Evolutionary conservation across 192 early-diverging fungal species (phyloP), one percentile per base, ranked within the genome.

Genomic region (Umbelopsis isabellina): DNA sequence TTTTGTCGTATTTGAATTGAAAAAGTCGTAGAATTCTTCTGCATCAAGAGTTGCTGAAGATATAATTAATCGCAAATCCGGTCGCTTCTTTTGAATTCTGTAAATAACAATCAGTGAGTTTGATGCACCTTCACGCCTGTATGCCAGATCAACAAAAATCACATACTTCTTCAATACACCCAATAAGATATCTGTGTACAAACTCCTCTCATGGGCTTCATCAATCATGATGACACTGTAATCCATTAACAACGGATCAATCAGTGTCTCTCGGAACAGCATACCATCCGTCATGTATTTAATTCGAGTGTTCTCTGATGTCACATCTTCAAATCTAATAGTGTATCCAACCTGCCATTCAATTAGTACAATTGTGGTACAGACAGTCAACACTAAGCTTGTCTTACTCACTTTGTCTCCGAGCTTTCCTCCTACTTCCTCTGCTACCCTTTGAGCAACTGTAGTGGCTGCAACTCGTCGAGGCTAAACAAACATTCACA

Each of bases 221-320:
- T 94, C 93, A 68, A 94, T 76, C 88, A 94, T 92, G 21, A 94
- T 87, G 6, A 87, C 88, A 53, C 85, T 88, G 79, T 94, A 94
- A 23, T 80, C 76, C 20, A 80, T 85, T 50, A 94, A 69, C 1
- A 93, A 69, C 8, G 93, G 93, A 76, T 94, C 93, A 65, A 90
- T 74, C 46, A 94, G 78, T 0, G 86, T 86, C 66, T 94, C 93
- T 18, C 91, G 81, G 71, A 93, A 91, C n/a, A 94, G 79, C 84
- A 94, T 89, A 16, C 91, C 92, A 70, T 93, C 93, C 10, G 91
- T 92, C 90, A 95, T 87, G 83, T 90, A 95, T 69, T 95, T 95
- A 65, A 95, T 91, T 46, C 85, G 69, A 0, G 87, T 88, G 48
- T 72, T 75, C 7, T 74, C 66, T 1, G 73, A 66, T 49, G 89